Conservation (phyloP, 441 rosid genomes). For the Euphorbia schlechtendalii region DNA sequence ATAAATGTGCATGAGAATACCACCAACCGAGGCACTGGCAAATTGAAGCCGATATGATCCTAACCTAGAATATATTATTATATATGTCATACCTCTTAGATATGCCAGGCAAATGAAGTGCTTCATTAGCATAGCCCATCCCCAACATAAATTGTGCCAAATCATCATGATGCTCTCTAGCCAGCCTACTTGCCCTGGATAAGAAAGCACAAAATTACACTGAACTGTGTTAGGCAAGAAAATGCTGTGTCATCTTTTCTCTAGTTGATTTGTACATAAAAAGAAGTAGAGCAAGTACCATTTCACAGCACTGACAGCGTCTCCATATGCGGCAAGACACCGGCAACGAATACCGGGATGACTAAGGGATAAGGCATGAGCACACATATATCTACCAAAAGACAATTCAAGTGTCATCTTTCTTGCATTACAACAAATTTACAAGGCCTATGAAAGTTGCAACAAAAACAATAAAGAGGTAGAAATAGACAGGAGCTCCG, state of each 20-base stretch:
- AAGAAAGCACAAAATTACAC: conserved; percentile 15
- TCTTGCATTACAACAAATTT: neutral
- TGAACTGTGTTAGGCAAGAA: conserved; percentile 11
- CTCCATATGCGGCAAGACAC: conserved; percentile 98
- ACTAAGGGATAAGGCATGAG: conserved; percentile 92
- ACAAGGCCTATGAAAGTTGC: neutral
- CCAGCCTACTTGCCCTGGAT: conserved; percentile 97
- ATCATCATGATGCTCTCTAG: conserved; percentile 99
- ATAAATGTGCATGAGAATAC: neutral
- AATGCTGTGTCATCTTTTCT: neutral
- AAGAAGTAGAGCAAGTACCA: conserved; percentile 43
- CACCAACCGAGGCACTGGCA: neutral
- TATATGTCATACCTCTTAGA: conserved; percentile 68
- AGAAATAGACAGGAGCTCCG: neutral
- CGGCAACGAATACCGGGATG: conserved; percentile 99
- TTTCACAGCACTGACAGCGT: conserved; percentile 98
- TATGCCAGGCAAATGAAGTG: conserved; percentile 98
- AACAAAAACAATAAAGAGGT: neutral
- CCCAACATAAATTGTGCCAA: conserved; percentile 96
- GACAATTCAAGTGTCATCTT: conserved; percentile 11
- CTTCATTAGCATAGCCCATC: conserved; percentile 99
- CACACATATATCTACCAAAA: conserved; percentile 81
- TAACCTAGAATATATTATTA: conserved; percentile 1
- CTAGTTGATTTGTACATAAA: neutral
- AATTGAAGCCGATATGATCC: conserved; percentile 2